Evolutionary conservation across 2,329 filamentous ascomycete genomes (phyloP).

Genomic region (Penicillium occitanis): DNA sequence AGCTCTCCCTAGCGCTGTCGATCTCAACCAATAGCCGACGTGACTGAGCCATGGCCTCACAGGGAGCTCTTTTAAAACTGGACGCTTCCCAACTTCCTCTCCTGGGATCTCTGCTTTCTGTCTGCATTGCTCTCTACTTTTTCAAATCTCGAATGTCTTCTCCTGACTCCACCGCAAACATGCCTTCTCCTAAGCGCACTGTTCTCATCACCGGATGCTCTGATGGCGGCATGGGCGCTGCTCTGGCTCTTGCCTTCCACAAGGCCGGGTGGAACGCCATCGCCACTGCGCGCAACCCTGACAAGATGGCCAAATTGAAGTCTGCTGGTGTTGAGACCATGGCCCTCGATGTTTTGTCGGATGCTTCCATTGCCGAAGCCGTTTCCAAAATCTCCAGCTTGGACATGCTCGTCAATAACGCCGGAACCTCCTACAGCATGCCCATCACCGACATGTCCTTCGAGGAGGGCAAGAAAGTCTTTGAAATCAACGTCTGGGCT

Average conservation of each 20-base stretch:
- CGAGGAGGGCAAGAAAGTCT: constrained; percentile 14
- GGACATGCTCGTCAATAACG: constrained; percentile 32
- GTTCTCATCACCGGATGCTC: constrained; percentile 21
- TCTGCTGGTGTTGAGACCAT: constrained; percentile 4
- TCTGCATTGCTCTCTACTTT: constrained; percentile 1
- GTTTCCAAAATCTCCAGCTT: constrained; percentile 17
- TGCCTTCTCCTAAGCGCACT: constrained; percentile 13
- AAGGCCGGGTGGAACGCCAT: constrained; percentile 11
- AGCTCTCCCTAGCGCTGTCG: background rate
- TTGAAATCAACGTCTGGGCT: constrained; percentile 42
- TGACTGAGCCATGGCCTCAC: constrained; percentile 1
- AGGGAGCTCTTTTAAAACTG: constrained; percentile 2
- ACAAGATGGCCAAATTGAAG: constrained; percentile 7
- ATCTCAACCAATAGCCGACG: background rate
- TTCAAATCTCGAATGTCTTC: background rate
- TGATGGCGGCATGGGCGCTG: constrained; percentile 17
- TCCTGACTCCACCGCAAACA: background rate
- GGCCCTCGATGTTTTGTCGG: constrained; percentile 7
- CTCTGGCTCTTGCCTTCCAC: constrained; percentile 19
- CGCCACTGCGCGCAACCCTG: constrained; percentile 11
- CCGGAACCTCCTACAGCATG: constrained; percentile 24
- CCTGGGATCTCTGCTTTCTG: constrained; percentile 1
- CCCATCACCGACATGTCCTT: constrained; percentile 12
- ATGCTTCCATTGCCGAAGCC: constrained; percentile 6
- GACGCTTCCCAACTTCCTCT: constrained; percentile 3